Evolutionary conservation across 2,329 filamentous ascomycete genomes (phyloP).

Genomic region (Tolypocladium guangdongense): DNA sequence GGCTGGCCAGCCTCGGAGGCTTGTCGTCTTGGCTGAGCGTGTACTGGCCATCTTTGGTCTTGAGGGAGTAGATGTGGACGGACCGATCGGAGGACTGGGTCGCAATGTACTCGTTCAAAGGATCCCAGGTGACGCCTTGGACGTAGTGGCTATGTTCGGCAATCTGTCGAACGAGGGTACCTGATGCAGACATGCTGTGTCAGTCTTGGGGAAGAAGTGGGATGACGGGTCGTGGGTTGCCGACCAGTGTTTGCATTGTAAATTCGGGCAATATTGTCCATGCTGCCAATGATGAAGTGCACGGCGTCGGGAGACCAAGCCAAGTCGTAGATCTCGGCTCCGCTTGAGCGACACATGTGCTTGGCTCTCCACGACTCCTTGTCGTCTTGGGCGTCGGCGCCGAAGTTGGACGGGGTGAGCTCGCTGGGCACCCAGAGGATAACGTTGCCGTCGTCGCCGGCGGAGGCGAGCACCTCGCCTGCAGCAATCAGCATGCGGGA

Average conservation of each 20-base stretch:
- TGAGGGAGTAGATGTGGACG: constrained; percentile 92
- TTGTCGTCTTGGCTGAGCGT: constrained; percentile 58
- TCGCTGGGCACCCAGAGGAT: constrained; percentile 92
- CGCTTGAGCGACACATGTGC: constrained; percentile 93
- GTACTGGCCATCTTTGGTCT: constrained; percentile 93
- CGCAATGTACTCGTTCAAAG: constrained; percentile 92
- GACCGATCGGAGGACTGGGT: constrained; percentile 97
- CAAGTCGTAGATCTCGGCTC: constrained; percentile 94
- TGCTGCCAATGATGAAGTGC: constrained; percentile 96
- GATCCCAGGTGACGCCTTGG: constrained; percentile 97
- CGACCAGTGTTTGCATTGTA: constrained; percentile 87
- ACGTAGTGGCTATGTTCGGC: constrained; percentile 98
- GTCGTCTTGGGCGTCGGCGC: constrained; percentile 78
- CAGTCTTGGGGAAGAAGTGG: background rate
- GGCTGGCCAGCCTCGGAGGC: constrained; percentile 71
- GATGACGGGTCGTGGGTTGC: constrained; percentile 11
- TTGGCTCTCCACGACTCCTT: constrained; percentile 96
- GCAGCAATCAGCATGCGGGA: constrained; percentile 6
- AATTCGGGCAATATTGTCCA: constrained; percentile 97
- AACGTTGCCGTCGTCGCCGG: constrained; percentile 94
- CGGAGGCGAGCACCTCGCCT: constrained; percentile 91
- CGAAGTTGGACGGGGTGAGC: constrained; percentile 56
- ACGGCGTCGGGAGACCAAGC: constrained; percentile 97
- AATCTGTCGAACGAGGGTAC: constrained; percentile 72
- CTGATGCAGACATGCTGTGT: constrained; percentile 16